Conservation (phyloP, 257 asterid genomes). For the Voacanga thouarsii region DNA sequence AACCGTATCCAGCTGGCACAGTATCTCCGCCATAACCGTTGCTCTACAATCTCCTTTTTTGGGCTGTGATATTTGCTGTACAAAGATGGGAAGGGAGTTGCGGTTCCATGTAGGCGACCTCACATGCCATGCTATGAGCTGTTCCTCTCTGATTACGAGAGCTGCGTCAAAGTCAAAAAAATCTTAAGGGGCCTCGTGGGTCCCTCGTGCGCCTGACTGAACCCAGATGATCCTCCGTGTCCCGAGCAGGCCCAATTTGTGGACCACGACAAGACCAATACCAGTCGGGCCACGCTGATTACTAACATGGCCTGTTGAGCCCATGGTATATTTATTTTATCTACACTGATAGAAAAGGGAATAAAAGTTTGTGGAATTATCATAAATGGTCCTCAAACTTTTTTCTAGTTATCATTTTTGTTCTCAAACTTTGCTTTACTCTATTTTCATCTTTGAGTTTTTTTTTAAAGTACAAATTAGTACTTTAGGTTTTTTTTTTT, state of each 20-base stretch:
- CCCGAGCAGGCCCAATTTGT: background rate
- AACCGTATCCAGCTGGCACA: conserved; percentile 29
- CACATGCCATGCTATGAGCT: conserved; percentile 30
- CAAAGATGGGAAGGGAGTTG: conserved; percentile 12
- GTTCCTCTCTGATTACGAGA: conserved; percentile 7
- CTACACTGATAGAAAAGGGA: too few species aligned
- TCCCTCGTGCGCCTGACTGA: background rate
- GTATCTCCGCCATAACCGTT: conserved; percentile 37
- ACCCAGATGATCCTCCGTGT: background rate
- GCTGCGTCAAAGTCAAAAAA: background rate
- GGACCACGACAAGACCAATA: background rate
- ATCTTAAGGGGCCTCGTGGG: background rate
- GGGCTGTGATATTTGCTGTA: background rate
- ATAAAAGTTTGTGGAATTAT: too few species aligned
- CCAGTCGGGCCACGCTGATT: conserved; percentile 4
- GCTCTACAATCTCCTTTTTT: conserved; percentile 8
- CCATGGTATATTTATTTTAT: background rate
- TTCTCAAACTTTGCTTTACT: too few species aligned
- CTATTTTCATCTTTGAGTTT: too few species aligned
- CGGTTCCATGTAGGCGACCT: conserved; percentile 23
- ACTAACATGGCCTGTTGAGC: conserved; percentile 13
- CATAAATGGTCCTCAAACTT: too few species aligned
- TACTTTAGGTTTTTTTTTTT: too few species aligned
- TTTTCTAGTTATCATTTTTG: too few species aligned
- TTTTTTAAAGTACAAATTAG: too few species aligned